Evolutionary conservation across 352 stramenopile genomes (phyloP).

Genomic region (Elongisporangium anandrum): DNA sequence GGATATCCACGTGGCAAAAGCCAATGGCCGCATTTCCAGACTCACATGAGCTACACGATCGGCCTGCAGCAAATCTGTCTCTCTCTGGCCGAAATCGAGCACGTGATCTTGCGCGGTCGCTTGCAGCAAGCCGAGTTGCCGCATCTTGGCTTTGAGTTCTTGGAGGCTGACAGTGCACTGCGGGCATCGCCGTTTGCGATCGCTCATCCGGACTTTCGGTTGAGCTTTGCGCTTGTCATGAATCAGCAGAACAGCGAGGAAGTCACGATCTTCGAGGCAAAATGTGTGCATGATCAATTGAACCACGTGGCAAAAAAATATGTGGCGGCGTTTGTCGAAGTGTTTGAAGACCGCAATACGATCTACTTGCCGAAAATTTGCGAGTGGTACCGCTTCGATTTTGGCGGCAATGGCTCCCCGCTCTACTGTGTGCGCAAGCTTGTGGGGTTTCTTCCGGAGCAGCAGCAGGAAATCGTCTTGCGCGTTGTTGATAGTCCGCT

Average conservation of each 20-base stretch:
- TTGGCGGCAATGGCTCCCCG: constrained; percentile 30
- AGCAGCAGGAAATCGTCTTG: constrained; percentile 38
- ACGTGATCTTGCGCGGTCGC: constrained; percentile 57
- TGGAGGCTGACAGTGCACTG: constrained; percentile 4
- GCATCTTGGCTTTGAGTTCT: constrained; percentile 22
- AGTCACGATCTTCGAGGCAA: constrained; percentile 18
- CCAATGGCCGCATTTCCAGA: constrained; percentile 57
- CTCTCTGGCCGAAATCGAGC: constrained; percentile 77
- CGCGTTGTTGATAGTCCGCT: constrained; percentile 35
- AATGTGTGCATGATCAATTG: constrained; percentile 64
- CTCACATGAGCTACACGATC: constrained; percentile 60
- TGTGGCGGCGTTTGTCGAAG: constrained; percentile 25
- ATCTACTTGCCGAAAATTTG: constrained; percentile 62
- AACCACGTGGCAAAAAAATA: constrained; percentile 41
- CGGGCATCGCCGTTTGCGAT: constrained; percentile 13
- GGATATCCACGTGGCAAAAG: constrained; percentile 51
- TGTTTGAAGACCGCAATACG: constrained; percentile 16
- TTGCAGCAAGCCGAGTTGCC: constrained; percentile 44
- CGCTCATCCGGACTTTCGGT: constrained; percentile 68
- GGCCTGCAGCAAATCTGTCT: constrained; percentile 40
- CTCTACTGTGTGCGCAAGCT: constrained; percentile 71
- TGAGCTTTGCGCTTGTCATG: constrained; percentile 66
- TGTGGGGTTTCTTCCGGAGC: constrained; percentile 59
- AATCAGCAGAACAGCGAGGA: constrained; percentile 27
- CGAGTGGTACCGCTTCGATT: constrained; percentile 76